Evolutionary conservation across 768 basidiomycete genomes (phyloP).

Genomic region (Stropharia rugosoannulata): DNA sequence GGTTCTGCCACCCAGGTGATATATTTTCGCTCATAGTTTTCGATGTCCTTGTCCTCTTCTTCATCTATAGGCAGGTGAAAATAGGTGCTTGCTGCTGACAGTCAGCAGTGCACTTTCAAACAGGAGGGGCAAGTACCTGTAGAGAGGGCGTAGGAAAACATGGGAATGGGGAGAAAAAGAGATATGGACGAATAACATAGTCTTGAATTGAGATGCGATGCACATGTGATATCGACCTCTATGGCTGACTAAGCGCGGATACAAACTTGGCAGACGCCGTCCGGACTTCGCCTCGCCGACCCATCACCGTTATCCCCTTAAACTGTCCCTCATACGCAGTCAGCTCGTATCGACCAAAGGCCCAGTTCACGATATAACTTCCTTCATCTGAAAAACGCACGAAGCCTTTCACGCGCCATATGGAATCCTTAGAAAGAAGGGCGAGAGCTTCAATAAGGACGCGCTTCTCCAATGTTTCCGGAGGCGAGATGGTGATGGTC

Average conservation of each 20-base stretch:
- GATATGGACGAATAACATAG: neutral
- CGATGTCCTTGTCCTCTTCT: slow-evolving; percentile 46
- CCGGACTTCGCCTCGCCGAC: slow-evolving; percentile 78
- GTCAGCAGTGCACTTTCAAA: neutral
- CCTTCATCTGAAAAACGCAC: slow-evolving; percentile 46
- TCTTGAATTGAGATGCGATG: neutral
- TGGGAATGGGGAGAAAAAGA: slow-evolving; percentile 18
- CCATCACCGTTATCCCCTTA: slow-evolving; percentile 81
- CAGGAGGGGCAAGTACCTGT: slow-evolving; percentile 28
- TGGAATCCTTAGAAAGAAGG: slow-evolving; percentile 59
- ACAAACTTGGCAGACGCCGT: slow-evolving; percentile 57
- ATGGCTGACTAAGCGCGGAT: slow-evolving; percentile 19
- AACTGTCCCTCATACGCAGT: slow-evolving; percentile 29
- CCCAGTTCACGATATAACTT: slow-evolving; percentile 81
- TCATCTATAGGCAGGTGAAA: slow-evolving; percentile 67
- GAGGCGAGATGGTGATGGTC: slow-evolving; percentile 55
- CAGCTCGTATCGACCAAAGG: slow-evolving; percentile 83
- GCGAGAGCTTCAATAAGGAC: slow-evolving; percentile 47
- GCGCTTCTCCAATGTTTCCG: slow-evolving; percentile 28
- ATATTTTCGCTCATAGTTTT: slow-evolving; percentile 43
- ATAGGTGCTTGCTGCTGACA: slow-evolving; percentile 51
- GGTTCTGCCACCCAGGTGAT: slow-evolving; percentile 49
- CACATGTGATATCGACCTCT: slow-evolving; percentile 20
- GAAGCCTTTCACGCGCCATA: slow-evolving; percentile 90
- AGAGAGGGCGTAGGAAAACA: slow-evolving; percentile 48